phyloP scores from a whole-genome alignment of 208 protist species.

The Crithidia bombi region DNA sequence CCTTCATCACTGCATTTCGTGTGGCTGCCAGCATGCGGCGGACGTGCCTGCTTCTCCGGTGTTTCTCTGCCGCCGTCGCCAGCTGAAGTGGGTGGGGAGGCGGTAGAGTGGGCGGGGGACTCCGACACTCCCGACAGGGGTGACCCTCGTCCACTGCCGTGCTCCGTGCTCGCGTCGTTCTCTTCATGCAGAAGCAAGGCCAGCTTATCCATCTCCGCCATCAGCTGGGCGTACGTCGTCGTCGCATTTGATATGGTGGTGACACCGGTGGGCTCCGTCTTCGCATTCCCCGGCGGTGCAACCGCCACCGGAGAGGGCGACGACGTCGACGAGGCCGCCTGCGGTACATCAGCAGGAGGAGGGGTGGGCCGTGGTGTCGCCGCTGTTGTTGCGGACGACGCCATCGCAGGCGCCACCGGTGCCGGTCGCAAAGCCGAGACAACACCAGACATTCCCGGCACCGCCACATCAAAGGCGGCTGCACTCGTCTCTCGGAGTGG shows the following conservation, averaged over 20 bases:
- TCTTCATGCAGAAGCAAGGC: constrained; percentile 13
- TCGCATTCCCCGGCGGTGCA: background rate
- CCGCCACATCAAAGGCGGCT: background rate
- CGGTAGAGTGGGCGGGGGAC: background rate
- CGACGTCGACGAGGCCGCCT: background rate
- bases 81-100: background rate
- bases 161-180: background rate
- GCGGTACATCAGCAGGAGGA: background rate
- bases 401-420: background rate
- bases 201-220: constrained; percentile 32
- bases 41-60: constrained; percentile 4
- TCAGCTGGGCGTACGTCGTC: constrained; percentile 29
- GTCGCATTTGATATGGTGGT: background rate
- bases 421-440: background rate
- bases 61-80: background rate
- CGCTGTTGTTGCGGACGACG: background rate
- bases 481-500: background rate
- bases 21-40: background rate
- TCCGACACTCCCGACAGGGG: too few relatives aligned
- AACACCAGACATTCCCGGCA: background rate
- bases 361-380: background rate
- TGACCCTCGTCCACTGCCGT: too few relatives aligned
- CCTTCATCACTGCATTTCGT: background rate
- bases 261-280: background rate
- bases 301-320: constrained; percentile 2